Percentiles rank a stretch among this genome's conserved stretches.
phyloP scores from a whole-genome alignment of 208 protist species.

The Trypanosoma melophagium region DNA sequence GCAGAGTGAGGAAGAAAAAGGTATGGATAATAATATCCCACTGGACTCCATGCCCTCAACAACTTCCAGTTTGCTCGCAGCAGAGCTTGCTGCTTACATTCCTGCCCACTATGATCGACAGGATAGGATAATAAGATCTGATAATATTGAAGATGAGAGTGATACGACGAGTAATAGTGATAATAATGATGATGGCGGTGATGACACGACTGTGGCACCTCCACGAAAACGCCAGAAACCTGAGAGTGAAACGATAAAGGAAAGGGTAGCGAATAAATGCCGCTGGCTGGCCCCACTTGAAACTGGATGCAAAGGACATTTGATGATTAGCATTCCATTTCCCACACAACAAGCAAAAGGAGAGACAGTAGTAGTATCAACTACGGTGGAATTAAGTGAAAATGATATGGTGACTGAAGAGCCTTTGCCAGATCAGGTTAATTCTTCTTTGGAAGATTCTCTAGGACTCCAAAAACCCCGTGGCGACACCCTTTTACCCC shows the following conservation, averaged over 20 bases:
- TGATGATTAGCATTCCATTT: conserved; percentile 59
- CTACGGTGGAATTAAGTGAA: neutral
- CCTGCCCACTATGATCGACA: neutral
- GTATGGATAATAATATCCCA: no score
- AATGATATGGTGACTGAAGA: neutral
- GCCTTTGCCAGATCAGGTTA: neutral
- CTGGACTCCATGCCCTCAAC: conserved; percentile 9
- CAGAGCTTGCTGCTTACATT: conserved; percentile 27
- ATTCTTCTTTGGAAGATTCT: neutral
- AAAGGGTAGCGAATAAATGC: neutral
- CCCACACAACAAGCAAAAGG: conserved; percentile 13
- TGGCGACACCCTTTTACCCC: conserved; percentile 25
- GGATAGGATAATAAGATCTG: no score
- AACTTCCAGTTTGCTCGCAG: conserved; percentile 28
- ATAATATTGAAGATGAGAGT: conserved; percentile 5
- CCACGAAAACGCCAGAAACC: conserved; percentile 17
- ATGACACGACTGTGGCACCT: neutral
- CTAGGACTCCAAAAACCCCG: no score
- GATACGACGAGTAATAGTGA: conserved; percentile 25
- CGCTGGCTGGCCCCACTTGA: conserved; percentile 58
- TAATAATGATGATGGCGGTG: conserved; percentile 16
- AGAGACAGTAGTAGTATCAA: neutral
- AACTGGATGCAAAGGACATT: conserved; percentile 65
- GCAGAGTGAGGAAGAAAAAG: conserved; percentile 17
- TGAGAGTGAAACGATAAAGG: neutral